These are phyloP conservation scores for Recurvomyces mirabilis DNA, from an alignment of 495 filamentous ascomycete genomes.

Conservation along the genomic window DNA sequence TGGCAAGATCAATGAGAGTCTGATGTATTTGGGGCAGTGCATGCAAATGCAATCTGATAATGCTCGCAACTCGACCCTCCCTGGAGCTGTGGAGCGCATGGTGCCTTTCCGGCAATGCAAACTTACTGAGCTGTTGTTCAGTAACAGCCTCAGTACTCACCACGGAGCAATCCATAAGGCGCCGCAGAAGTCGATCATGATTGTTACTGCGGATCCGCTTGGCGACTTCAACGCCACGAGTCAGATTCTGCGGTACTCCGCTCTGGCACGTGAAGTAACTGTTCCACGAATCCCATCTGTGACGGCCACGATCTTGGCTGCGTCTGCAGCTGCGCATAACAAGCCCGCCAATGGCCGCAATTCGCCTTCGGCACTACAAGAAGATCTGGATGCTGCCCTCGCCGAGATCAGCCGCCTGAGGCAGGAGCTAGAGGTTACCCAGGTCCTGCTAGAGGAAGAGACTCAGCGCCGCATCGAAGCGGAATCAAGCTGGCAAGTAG, in stretches of 20 bases:
- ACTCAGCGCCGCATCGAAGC: conserved; percentile 42
- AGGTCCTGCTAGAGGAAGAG: conserved; percentile 50
- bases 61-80: conserved; percentile 26
- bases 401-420: conserved; percentile 63
- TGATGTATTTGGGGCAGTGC: conserved; percentile 98
- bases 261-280: conserved; percentile 83
- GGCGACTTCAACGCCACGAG: conserved; percentile 95
- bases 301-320: conserved; percentile 48
- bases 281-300: conserved; percentile 78
- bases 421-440: conserved; percentile 57
- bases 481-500: conserved; percentile 30
- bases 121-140: conserved; percentile 89
- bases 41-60: conserved; percentile 87
- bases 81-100: conserved; percentile 47
- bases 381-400: conserved; percentile 65
- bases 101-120: conserved; percentile 95
- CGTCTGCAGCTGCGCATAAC: conserved; percentile 23
- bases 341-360: conserved; percentile 34
- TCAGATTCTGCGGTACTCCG: conserved; percentile 91
- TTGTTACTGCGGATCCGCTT: conserved; percentile 86
- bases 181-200: conserved; percentile 78
- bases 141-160: conserved; percentile 77
- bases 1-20: conserved; percentile 91
- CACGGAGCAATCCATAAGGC: conserved; percentile 30
- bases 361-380: conserved; percentile 36